Conservation (phyloP, 768 basidiomycete species). For the Neoboletus brunneissimus region DNA sequence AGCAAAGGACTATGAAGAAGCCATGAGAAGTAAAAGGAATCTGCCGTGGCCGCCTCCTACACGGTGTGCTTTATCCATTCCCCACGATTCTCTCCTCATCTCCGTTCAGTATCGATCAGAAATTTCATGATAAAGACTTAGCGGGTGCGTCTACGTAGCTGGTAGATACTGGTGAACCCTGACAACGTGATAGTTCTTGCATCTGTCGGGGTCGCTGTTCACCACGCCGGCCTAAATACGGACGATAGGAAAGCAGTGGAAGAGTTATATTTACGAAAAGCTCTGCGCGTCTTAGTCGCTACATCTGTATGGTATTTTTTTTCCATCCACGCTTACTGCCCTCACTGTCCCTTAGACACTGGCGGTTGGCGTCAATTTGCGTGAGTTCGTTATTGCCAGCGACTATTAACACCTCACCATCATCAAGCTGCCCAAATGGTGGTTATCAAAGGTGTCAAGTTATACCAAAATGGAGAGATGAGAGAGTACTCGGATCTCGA, state of each 20-base stretch:
- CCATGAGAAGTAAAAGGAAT: conserved; percentile 42
- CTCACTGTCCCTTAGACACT: conserved; percentile 60
- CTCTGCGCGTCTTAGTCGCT: conserved; percentile 66
- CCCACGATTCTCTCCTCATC: not conserved
- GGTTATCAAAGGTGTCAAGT: conserved; percentile 86
- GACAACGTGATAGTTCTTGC: conserved; percentile 50
- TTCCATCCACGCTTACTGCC: not conserved
- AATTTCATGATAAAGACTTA: conserved; percentile 68
- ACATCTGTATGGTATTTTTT: conserved; percentile 64
- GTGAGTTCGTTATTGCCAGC: conserved; percentile 40
- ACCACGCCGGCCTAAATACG: conserved; percentile 82
- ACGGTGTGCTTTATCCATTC: conserved; percentile 36
- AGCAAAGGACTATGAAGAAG: conserved; percentile 65
- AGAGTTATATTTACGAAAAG: conserved; percentile 62
- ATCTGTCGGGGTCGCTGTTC: conserved; percentile 77
- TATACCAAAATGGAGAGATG: conserved; percentile 65
- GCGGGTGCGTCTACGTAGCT: conserved; percentile 31
- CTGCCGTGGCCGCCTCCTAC: conserved; percentile 70
- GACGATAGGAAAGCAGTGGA: conserved; percentile 77
- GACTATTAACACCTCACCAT: not conserved
- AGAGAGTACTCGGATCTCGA: conserved; percentile 91
- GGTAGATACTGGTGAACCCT: not conserved
- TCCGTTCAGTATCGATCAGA: conserved; percentile 46
- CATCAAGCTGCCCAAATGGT: conserved; percentile 84
- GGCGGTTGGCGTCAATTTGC: conserved; percentile 95